Conservation (phyloP, 1,139 yeast species). For the Yamadazyma atmosphaerica region DNA sequence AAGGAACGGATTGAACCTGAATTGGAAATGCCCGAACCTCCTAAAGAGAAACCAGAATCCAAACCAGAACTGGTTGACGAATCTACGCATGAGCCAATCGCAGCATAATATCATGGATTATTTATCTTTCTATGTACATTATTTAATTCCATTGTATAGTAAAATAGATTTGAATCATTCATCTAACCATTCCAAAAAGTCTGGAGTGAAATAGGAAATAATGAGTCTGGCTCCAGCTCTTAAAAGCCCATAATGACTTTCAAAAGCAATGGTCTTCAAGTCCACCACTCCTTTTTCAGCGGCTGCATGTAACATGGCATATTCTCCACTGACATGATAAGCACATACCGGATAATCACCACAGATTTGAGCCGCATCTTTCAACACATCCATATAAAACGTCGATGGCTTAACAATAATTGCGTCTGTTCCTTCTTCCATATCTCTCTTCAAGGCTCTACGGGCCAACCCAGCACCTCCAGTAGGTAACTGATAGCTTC, state of each 20-base stretch:
- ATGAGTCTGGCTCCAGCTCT: constrained; percentile 96
- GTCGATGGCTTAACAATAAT: constrained; percentile 97
- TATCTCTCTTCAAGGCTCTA: constrained; percentile 82
- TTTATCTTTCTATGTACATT: constrained; percentile 7
- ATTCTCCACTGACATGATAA: constrained; percentile 97
- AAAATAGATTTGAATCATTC: constrained; percentile 6
- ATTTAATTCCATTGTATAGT: constrained; percentile 1
- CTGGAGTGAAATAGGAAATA: constrained; percentile 93
- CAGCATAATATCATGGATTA: constrained; percentile 5
- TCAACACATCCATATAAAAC: constrained; percentile 85
- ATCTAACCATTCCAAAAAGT: constrained; percentile 88
- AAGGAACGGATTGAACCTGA: not conserved
- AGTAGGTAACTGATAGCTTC: constrained; percentile 89
- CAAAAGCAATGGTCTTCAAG: constrained; percentile 85
- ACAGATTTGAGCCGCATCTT: constrained; percentile 84
- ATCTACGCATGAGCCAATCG: constrained; percentile 5
- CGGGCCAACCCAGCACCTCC: constrained; percentile 94
- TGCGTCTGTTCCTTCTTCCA: constrained; percentile 94
- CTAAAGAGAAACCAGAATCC: constrained; percentile 12
- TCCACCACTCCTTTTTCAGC: constrained; percentile 95
- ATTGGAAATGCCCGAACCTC: constrained; percentile 27
- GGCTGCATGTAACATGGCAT: constrained; percentile 97
- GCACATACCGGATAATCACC: constrained; percentile 87
- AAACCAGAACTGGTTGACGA: constrained; percentile 2
- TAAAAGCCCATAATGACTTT: constrained; percentile 84